phyloP scores from a whole-genome alignment of 176 grass and related monocot species.

The Paspalum vaginatum region DNA sequence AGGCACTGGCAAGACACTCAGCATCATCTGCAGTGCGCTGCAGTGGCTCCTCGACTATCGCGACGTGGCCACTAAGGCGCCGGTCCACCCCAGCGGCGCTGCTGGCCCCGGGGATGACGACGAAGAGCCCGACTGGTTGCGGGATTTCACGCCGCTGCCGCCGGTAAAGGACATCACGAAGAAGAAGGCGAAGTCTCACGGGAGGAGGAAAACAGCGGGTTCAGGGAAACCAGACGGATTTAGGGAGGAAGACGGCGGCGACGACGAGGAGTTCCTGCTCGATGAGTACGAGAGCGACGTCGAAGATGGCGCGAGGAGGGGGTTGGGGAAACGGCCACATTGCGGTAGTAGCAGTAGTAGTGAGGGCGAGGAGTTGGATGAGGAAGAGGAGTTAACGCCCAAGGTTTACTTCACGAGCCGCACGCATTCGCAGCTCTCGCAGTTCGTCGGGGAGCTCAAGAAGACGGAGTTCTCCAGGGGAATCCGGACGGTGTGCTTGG shows the following conservation, averaged over 20 bases:
- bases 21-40: conserved; percentile 88
- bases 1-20: conserved; percentile 97
- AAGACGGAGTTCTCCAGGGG: conserved; percentile 55
- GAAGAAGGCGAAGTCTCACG: conserved; percentile 33
- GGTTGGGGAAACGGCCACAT: conserved; percentile 47
- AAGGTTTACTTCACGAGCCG: conserved; percentile 90
- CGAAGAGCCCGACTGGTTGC: conserved; percentile 90
- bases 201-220: conserved; percentile 24
- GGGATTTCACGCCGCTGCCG: conserved; percentile 59
- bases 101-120: conserved; percentile 27
- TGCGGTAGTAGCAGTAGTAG: conserved; percentile 56
- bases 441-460: conserved; percentile 89
- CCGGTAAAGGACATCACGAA: conserved; percentile 49
- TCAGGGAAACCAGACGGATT: conserved; percentile 26
- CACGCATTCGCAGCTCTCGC: conserved; percentile 89
- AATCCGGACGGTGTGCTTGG: conserved; percentile 70
- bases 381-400: conserved; percentile 72
- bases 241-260: conserved; percentile 23
- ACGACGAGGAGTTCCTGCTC: conserved; percentile 68
- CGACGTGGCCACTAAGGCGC: neutral
- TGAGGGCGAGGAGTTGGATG: conserved; percentile 49
- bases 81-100: neutral
- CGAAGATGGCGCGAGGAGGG: conserved; percentile 32
- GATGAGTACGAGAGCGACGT: conserved; percentile 79
- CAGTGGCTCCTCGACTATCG: conserved; percentile 84